These are phyloP conservation scores for Trichophyton equinum DNA, from an alignment of 2,329 filamentous ascomycete genomes.

Conservation along the genomic window DNA sequence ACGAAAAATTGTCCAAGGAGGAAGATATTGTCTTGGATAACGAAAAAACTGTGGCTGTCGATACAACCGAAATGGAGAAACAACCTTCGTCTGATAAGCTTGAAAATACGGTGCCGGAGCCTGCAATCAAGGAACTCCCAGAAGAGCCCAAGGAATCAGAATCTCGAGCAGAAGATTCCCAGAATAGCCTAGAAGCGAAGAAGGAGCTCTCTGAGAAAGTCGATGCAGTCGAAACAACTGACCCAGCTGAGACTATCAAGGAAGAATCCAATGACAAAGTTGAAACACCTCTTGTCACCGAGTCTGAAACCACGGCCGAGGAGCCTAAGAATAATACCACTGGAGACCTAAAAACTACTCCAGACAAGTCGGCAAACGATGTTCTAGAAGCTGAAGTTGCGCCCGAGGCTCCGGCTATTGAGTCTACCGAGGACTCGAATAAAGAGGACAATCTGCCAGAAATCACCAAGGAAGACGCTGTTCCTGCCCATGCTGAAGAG, in stretches of 20 bases:
- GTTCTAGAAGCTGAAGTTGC: background rate
- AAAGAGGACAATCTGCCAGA: background rate
- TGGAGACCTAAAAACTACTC: background rate
- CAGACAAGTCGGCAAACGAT: background rate
- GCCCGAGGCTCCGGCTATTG: background rate
- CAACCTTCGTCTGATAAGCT: background rate
- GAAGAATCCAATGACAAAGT: background rate
- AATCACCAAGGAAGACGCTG: background rate
- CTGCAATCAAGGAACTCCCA: slow-evolving; percentile 14
- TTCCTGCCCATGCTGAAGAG: background rate
- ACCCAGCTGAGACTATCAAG: background rate
- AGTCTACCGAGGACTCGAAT: background rate
- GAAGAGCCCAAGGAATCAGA: background rate
- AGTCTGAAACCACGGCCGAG: background rate
- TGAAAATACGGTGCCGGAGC: slow-evolving; percentile 21
- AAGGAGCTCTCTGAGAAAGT: background rate
- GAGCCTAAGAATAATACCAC: background rate
- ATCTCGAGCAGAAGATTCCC: no score
- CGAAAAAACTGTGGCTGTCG: background rate
- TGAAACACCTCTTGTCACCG: background rate
- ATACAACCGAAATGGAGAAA: background rate
- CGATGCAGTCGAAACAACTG: background rate
- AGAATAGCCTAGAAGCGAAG: background rate
- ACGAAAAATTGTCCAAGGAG: background rate
- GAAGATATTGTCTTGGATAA: background rate